Evolutionary conservation across 108 stramenopile species (phyloP), one percentile per base, ranked within the genome.

Genomic region (Conticribra weissflogii): DNA sequence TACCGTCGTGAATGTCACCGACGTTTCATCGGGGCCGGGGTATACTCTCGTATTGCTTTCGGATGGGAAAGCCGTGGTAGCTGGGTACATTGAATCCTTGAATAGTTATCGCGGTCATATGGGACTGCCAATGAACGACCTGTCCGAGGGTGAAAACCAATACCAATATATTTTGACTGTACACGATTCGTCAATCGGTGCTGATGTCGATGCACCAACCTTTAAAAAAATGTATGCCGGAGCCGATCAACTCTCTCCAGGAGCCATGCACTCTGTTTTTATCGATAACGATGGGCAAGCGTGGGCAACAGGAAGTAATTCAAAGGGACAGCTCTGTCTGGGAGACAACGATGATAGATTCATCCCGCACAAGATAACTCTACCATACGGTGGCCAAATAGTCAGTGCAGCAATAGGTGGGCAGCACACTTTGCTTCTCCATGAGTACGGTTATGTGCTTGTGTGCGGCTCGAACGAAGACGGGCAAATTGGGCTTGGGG

Each of bases 391-490:
- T 36, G 54, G 45, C 25, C 25, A 48, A 53, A 58, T 72, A 16
- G 41, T 67, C 29, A 71, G 47, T 51, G 78, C 63, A 0, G 71
- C 70, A n/a, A 59, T 79, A 50, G 83, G 83, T 23, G 57, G 49
- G n/a, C 72, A 78, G 52, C 81, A 84, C 41, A 81, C 80, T 30
- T 53, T 84, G 33, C 48, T 84, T 22, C 67, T 84, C n/a, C 44
- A 66, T 4, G 58, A 78, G 3, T 66, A 81, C 22, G 83, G 83
- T 17, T 49, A 58, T 15, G 83, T 81, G 34, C 78, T 74, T 54
- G 79, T 71, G 4, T 84, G 81, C 51, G 83, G 83, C 41, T 81
- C 83, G 27, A 84, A 84, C 32, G 83, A 84, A 55, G 81, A 55
- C 1, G 83, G 83, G 1, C 83, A 81, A 47, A 65, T 84, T 19